These are phyloP conservation scores for Candida boleticola DNA, from an alignment of 805 yeast species.

Conservation along the genomic window DNA sequence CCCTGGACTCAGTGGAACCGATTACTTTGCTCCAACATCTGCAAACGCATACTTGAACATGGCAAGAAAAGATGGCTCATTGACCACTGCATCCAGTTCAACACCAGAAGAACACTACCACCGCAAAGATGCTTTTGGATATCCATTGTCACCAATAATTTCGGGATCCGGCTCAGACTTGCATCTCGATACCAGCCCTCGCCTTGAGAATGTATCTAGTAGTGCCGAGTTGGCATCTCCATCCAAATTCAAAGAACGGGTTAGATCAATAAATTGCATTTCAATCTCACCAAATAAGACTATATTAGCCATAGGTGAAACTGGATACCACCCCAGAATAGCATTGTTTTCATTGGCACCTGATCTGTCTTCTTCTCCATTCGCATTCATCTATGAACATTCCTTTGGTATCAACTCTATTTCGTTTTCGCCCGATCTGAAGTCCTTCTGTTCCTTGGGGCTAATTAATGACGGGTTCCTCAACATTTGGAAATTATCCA, in stretches of 20 bases:
- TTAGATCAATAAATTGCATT: constrained; percentile 55
- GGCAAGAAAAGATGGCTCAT: constrained; percentile 6
- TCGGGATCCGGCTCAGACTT: constrained; percentile 19
- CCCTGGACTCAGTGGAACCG: background rate
- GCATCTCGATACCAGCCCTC: background rate
- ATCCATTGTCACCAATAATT: constrained; percentile 28
- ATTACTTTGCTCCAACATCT: constrained; percentile 3
- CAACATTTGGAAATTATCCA: constrained; percentile 53
- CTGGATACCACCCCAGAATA: constrained; percentile 67
- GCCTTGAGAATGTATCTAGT: background rate
- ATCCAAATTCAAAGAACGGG: constrained; percentile 36
- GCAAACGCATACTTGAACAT: constrained; percentile 31
- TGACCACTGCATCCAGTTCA: background rate
- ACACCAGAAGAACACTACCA: constrained; percentile 11
- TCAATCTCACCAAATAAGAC: constrained; percentile 54
- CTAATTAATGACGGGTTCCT: constrained; percentile 67
- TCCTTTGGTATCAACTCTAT: constrained; percentile 59
- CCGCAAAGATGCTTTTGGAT: constrained; percentile 35
- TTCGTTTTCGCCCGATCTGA: constrained; percentile 58
- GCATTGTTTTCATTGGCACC: constrained; percentile 57
- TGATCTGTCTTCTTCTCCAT: constrained; percentile 46
- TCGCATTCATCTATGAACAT: constrained; percentile 59
- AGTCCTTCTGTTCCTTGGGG: constrained; percentile 58
- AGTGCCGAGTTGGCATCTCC: constrained; percentile 7
- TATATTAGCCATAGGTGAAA: constrained; percentile 66